Conservation (phyloP, 768 basidiomycete species). For the Sistotremastrum suecicum region DNA sequence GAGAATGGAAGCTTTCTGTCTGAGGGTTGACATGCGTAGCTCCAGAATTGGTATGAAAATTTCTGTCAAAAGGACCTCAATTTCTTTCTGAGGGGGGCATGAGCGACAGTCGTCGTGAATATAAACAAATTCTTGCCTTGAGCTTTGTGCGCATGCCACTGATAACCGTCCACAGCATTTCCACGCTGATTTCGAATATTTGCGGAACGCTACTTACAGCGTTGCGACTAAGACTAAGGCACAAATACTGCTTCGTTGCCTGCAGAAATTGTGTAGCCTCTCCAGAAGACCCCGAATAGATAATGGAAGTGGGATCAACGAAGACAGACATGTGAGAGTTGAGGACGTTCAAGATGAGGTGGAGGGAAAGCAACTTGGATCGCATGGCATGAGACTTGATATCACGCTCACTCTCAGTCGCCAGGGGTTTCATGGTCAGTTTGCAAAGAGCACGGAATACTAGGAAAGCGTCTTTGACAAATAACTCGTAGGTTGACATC, state of each 20-base stretch:
- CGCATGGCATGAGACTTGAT: constrained; percentile 94
- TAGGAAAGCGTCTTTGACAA: constrained; percentile 94
- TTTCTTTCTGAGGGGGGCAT: constrained; percentile 67
- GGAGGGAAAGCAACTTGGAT: constrained; percentile 86
- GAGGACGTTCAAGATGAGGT: constrained; percentile 84
- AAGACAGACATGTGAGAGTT: constrained; percentile 86
- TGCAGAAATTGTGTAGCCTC: constrained; percentile 86
- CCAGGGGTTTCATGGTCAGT: constrained; percentile 93
- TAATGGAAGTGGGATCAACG: constrained; percentile 75
- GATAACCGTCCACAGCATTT: constrained; percentile 97
- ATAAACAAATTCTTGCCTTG: constrained; percentile 44
- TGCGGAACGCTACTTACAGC: constrained; percentile 91
- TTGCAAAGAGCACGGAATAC: constrained; percentile 97
- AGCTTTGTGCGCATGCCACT: constrained; percentile 88
- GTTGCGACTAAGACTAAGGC: constrained; percentile 83
- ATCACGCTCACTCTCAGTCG: constrained; percentile 92
- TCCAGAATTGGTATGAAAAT: constrained; percentile 98
- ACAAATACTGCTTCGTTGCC: constrained; percentile 92
- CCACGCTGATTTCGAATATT: constrained; percentile 95
- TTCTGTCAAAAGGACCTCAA: constrained; percentile 95
- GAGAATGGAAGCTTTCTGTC: constrained; percentile 88
- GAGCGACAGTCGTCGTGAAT: not conserved
- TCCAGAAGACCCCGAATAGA: constrained; percentile 79
- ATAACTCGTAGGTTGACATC: constrained; percentile 72
- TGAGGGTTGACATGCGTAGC: constrained; percentile 91